Evolutionary conservation across 1,284 basidiomycete genomes (phyloP).

Genomic region (Leccinum angustisporum): DNA sequence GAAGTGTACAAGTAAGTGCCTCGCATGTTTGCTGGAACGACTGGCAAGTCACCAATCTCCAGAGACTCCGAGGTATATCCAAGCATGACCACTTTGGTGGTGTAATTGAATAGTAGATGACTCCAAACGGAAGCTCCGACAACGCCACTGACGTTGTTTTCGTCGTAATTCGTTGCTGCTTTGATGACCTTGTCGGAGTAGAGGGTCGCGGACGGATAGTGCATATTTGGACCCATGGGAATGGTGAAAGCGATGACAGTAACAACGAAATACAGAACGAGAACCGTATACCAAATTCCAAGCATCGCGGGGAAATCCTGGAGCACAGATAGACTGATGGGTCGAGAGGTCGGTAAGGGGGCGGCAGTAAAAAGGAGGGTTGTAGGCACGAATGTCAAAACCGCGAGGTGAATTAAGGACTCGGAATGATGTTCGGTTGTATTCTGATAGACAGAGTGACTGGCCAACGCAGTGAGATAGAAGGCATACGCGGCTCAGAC

Average conservation of each 20-base stretch:
- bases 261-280: constrained; percentile 28
- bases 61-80: constrained; percentile 72
- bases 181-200: constrained; percentile 72
- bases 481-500: constrained; percentile 51
- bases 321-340: constrained; percentile 13
- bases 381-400: constrained; percentile 55
- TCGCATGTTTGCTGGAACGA: constrained; percentile 73
- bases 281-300: constrained; percentile 27
- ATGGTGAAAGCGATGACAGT: constrained; percentile 54
- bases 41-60: constrained; percentile 83
- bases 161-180: constrained; percentile 51
- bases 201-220: constrained; percentile 68
- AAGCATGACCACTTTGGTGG: constrained; percentile 80
- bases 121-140: constrained; percentile 40
- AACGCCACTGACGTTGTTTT: constrained; percentile 67
- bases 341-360: constrained; percentile 50
- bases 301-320: constrained; percentile 13
- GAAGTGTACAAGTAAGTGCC: constrained; percentile 50
- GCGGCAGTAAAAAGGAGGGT: constrained; percentile 48
- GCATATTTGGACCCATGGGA: constrained; percentile 70
- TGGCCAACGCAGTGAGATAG: constrained; percentile 57
- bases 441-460: constrained; percentile 53
- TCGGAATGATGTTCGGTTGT: constrained; percentile 53
- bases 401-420: constrained; percentile 65
- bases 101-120: constrained; percentile 70